These are phyloP conservation scores for Oryza coarctata DNA, from an alignment of 176 grass and related monocot species.

Conservation along the genomic window DNA sequence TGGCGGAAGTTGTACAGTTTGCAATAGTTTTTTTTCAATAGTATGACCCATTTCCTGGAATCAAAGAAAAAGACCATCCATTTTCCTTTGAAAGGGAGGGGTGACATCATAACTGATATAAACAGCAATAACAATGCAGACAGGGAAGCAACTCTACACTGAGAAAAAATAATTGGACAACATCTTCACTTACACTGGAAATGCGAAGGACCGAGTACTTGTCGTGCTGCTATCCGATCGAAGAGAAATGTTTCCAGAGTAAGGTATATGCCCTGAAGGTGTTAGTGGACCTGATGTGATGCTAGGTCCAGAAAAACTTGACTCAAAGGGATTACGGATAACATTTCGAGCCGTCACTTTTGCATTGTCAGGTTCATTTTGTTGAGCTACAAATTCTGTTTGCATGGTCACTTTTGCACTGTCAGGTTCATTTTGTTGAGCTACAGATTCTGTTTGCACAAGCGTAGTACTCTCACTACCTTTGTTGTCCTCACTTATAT, in stretches of 20 bases:
- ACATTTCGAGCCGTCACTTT: conserved; percentile 25
- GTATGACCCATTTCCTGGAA: background rate
- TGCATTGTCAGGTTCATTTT: conserved; percentile 28
- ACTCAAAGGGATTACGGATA: conserved; percentile 48
- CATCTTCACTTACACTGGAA: conserved; percentile 79
- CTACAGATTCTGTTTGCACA: conserved; percentile 29
- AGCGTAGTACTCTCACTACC: background rate
- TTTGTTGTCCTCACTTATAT: conserved; percentile 1
- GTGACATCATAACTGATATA: background rate
- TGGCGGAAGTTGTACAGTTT: too few relatives aligned
- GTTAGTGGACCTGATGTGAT: conserved; percentile 42
- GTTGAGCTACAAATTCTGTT: conserved; percentile 33
- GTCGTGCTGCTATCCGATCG: conserved; percentile 88
- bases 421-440: conserved; percentile 38
- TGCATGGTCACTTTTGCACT: conserved; percentile 33
- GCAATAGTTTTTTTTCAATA: background rate
- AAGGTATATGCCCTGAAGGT: conserved; percentile 60
- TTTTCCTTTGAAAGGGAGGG: background rate
- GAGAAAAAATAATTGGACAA: background rate
- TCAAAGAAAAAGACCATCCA: background rate
- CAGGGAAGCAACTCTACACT: background rate
- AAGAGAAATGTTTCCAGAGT: conserved; percentile 84
- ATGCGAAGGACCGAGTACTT: conserved; percentile 85
- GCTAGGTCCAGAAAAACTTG: conserved; percentile 53
- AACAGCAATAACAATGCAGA: background rate